These are phyloP conservation scores for Aspergillus brunneoviolaceus DNA, from an alignment of 2,329 filamentous ascomycete genomes.

Conservation along the genomic window DNA sequence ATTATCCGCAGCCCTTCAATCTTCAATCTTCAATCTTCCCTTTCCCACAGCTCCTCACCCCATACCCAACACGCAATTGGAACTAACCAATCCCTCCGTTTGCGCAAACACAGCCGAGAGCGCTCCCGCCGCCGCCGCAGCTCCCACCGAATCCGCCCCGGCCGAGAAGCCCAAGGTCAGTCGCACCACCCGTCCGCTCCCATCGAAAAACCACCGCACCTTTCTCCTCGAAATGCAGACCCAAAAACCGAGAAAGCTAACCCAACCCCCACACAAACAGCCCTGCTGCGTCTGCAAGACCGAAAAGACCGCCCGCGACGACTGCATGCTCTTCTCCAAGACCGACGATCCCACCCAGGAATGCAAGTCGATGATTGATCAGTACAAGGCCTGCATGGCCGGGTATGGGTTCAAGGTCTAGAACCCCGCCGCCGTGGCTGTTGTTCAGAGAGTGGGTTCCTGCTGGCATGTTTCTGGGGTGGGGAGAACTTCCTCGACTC, in stretches of 20 bases:
- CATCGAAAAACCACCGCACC: neutral
- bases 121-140: constrained; percentile 17
- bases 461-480: too few species aligned
- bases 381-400: constrained; percentile 89
- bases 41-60: neutral
- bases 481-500: too few species aligned
- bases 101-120: constrained; percentile 21
- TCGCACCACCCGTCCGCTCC: neutral
- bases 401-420: constrained; percentile 79
- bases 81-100: neutral
- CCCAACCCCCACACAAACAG: constrained; percentile 46
- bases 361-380: constrained; percentile 77
- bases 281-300: constrained; percentile 98
- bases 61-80: neutral
- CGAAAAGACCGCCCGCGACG: constrained; percentile 87
- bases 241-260: constrained; percentile 5
- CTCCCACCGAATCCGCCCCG: constrained; percentile 22
- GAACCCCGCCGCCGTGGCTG: neutral
- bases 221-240: neutral
- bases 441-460: too few species aligned
- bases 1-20: neutral
- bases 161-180: constrained; percentile 42
- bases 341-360: constrained; percentile 74
- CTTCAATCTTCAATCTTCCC: too few species aligned
- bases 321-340: constrained; percentile 98